Evolutionary conservation across 306 rosid genomes (phyloP).

Genomic region (Cyamopsis tetragonoloba): DNA sequence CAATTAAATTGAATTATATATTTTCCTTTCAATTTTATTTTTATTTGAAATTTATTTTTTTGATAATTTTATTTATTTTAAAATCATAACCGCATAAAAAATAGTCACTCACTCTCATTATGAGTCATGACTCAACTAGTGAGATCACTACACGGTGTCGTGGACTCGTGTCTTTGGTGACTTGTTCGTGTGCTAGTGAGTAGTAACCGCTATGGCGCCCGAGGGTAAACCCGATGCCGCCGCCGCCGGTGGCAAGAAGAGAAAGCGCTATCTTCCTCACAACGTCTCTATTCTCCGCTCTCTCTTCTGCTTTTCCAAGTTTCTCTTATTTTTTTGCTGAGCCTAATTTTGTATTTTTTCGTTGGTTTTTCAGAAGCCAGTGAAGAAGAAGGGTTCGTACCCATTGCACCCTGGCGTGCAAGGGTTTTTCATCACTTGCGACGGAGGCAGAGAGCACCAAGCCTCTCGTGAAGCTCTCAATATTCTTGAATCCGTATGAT

Average conservation of each 20-base stretch:
- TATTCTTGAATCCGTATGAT: slow-evolving; percentile 71
- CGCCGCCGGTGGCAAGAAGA: slow-evolving; percentile 47
- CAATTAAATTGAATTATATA: too few species aligned
- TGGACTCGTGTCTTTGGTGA: too few species aligned
- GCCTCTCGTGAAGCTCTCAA: slow-evolving; percentile 86
- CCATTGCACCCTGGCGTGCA: slow-evolving; percentile 88
- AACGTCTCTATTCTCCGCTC: slow-evolving; percentile 40
- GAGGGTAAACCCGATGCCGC: slow-evolving; percentile 39
- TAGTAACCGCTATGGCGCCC: slow-evolving; percentile 42
- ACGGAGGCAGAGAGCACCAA: slow-evolving; percentile 93
- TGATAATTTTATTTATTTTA: too few species aligned
- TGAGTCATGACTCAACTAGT: too few species aligned
- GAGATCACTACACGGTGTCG: too few species aligned
- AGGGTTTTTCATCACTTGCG: slow-evolving; percentile 95
- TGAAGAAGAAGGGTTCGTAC: slow-evolving; percentile 80
- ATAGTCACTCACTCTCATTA: too few species aligned
- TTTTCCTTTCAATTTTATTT: too few species aligned
- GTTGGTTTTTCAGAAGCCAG: slow-evolving; percentile 52
- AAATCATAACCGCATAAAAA: too few species aligned
- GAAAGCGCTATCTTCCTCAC: slow-evolving; percentile 81
- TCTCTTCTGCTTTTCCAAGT: neutral
- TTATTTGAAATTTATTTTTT: too few species aligned
- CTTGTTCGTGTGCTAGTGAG: too few species aligned
- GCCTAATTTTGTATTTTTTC: neutral
- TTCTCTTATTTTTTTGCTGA: neutral